Evolutionary conservation across 108 stramenopile genomes (phyloP).

Genomic region (Nannochloropsis oceanica): DNA sequence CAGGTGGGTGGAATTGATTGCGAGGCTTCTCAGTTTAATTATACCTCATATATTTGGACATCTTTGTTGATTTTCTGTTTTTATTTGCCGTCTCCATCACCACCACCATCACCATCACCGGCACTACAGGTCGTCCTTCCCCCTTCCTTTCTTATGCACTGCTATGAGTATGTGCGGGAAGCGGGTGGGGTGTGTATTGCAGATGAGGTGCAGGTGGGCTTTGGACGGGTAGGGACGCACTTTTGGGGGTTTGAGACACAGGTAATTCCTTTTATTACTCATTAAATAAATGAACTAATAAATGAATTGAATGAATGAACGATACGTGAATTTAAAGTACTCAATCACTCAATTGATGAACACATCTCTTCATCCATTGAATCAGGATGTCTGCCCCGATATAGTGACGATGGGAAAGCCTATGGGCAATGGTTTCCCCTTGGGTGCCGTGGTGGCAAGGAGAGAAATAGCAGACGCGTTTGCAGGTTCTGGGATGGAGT

Average conservation of each 20-base stretch:
- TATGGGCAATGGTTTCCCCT: conserved; percentile 84
- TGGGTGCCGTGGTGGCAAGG: conserved; percentile 74
- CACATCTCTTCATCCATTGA: not conserved
- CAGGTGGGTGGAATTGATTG: conserved; percentile 11
- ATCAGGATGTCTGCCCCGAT: conserved; percentile 76
- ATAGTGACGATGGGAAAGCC: conserved; percentile 92
- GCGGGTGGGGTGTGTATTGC: conserved; percentile 84
- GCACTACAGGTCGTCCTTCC: conserved; percentile 52
- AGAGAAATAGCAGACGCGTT: conserved; percentile 59
- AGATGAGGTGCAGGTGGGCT: conserved; percentile 93
- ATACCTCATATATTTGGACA: no score
- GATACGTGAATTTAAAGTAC: no score
- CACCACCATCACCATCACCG: no score
- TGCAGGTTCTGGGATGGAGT: conserved; percentile 65
- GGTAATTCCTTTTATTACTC: not conserved
- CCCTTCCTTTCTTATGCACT: conserved; percentile 46
- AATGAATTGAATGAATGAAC: not conserved
- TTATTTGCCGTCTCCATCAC: no score
- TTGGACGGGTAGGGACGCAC: conserved; percentile 63
- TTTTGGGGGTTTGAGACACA: conserved; percentile 76
- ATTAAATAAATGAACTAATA: not conserved
- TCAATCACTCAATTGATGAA: not conserved
- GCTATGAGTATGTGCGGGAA: conserved; percentile 54
- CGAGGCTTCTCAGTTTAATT: no score
- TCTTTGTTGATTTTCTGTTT: no score